These are phyloP conservation scores for Hevea brasiliensis DNA, from an alignment of 345 rosid species.

Conservation along the genomic window DNA sequence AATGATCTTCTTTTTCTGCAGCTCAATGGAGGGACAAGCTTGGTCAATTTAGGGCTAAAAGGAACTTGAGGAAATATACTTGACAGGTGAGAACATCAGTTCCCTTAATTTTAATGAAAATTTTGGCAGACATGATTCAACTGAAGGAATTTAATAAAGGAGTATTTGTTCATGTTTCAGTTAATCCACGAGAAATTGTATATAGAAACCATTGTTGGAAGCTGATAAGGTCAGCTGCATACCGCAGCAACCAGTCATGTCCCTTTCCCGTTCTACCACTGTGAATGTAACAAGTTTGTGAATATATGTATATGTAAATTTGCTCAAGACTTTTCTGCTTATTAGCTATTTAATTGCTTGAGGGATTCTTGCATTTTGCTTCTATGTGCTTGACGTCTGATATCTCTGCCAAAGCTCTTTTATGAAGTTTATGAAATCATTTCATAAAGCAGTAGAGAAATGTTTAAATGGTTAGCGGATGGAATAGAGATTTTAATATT, in stretches of 20 bases:
- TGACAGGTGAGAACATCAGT: conserved; percentile 40
- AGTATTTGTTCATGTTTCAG: conserved; percentile 9
- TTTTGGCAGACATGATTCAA: not conserved
- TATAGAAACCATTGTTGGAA: conserved; percentile 45
- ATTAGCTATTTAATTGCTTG: not conserved
- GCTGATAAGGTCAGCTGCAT: conserved; percentile 15
- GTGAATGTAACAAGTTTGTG: conserved; percentile 37
- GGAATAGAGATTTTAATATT: no score
- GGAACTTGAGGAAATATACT: conserved; percentile 70
- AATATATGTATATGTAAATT: conserved; percentile 45
- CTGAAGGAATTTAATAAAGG: not conserved
- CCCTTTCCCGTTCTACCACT: conserved; percentile 2
- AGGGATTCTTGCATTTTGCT: not conserved
- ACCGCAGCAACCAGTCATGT: conserved; percentile 6
- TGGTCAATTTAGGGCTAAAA: conserved; percentile 77
- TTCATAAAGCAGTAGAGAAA: not conserved
- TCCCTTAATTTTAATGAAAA: not conserved
- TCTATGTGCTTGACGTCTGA: not conserved
- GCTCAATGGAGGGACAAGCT: conserved; percentile 97
- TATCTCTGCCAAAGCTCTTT: not conserved
- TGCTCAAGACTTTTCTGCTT: conserved; percentile 6
- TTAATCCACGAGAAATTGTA: conserved; percentile 32
- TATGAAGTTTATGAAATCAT: not conserved
- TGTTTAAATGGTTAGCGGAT: no score
- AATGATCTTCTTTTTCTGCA: conserved; percentile 29